Conservation (phyloP, 331 rosid genomes). For the Erythrophleum ivorense region DNA sequence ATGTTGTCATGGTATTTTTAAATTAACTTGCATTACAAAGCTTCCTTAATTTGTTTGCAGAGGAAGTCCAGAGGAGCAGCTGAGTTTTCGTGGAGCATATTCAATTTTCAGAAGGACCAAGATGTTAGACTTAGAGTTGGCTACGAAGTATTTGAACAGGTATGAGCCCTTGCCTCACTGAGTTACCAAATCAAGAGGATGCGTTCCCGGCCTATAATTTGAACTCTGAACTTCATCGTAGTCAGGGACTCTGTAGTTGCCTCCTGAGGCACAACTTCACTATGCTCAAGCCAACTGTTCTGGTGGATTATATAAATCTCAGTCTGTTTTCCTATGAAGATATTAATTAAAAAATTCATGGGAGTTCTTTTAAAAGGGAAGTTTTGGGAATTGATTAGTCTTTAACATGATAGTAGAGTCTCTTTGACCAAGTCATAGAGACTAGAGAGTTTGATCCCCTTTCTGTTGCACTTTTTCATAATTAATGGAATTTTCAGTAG, state of each 20-base stretch:
- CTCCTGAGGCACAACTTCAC: neutral
- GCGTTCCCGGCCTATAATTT: neutral
- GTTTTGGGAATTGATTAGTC: neutral
- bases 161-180: slow-evolving; percentile 28
- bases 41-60: slow-evolving; percentile 45
- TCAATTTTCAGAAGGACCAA: slow-evolving; percentile 84
- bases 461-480: neutral
- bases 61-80: slow-evolving; percentile 74
- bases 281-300: neutral
- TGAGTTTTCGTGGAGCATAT: slow-evolving; percentile 74
- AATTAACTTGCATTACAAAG: slow-evolving; percentile 4
- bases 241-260: neutral
- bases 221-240: neutral
- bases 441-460: neutral
- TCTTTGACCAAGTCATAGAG: neutral
- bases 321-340: neutral
- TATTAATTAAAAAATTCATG: neutral
- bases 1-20: neutral
- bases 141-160: slow-evolving; percentile 74
- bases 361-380: neutral
- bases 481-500: neutral
- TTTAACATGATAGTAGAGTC: neutral
- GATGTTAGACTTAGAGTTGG: slow-evolving; percentile 87
- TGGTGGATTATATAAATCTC: neutral
- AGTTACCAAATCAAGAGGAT: neutral